These are phyloP conservation scores for Neonectria coccinea DNA, from an alignment of 2,329 filamentous ascomycete species.

Conservation along the genomic window DNA sequence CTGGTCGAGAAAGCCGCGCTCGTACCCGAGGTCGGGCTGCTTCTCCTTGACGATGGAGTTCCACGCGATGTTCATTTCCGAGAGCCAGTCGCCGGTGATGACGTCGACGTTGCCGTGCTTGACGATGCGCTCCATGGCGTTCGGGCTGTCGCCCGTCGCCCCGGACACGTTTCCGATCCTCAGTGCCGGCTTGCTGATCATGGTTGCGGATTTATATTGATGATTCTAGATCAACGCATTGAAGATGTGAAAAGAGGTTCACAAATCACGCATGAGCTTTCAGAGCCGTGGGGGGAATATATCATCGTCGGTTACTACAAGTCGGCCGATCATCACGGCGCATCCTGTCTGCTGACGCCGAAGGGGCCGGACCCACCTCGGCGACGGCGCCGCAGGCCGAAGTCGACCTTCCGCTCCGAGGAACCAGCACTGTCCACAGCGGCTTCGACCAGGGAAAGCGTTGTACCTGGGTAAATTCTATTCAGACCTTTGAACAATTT, in stretches of 20 bases:
- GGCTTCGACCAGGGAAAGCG: too few relatives aligned
- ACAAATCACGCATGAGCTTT: neutral
- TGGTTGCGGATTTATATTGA: conserved; percentile 18
- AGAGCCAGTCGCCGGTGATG: conserved; percentile 56
- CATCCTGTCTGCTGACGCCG: neutral
- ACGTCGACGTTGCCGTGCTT: conserved; percentile 50
- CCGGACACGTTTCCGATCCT: conserved; percentile 52
- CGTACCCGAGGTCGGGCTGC: conserved; percentile 49
- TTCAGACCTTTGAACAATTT: neutral
- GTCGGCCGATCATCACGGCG: neutral
- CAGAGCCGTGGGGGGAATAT: neutral
- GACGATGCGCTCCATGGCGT: conserved; percentile 50
- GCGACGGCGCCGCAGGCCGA: neutral
- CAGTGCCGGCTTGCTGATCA: conserved; percentile 46
- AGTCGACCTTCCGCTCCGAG: neutral
- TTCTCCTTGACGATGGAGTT: conserved; percentile 51
- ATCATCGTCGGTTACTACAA: neutral
- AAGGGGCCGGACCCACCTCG: neutral
- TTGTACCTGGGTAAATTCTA: neutral
- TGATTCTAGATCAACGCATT: neutral
- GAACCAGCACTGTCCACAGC: neutral
- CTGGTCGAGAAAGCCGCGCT: conserved; percentile 56
- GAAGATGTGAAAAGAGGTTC: neutral
- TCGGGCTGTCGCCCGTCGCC: conserved; percentile 50
- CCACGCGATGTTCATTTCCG: conserved; percentile 64